These are phyloP conservation scores for Pichia thaimueangensis DNA, from an alignment of 805 yeast species.

Conservation along the genomic window DNA sequence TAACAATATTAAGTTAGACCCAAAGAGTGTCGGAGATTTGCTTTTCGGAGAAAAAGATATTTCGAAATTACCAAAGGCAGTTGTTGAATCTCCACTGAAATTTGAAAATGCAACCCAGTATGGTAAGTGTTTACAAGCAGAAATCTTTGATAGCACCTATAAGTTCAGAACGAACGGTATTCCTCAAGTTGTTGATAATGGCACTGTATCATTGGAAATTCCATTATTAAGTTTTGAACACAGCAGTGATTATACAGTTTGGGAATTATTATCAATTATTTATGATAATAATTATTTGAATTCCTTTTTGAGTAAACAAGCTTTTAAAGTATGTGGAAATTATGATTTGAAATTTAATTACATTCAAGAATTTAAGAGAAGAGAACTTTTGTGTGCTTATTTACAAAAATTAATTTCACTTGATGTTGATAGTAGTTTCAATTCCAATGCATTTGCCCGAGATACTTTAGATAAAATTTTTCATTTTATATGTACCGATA, in stretches of 20 bases:
- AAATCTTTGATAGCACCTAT: conserved; percentile 10
- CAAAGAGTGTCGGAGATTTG: conserved; percentile 19
- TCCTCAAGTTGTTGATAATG: conserved; percentile 33
- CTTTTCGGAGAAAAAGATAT: conserved; percentile 17
- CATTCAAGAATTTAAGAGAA: conserved; percentile 30
- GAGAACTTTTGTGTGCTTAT: conserved; percentile 51
- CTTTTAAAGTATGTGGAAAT: conserved; percentile 5
- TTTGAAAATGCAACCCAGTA: conserved; percentile 11
- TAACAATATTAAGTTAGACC: conserved; percentile 13
- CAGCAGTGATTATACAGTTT: conserved; percentile 23
- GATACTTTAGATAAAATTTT: conserved; percentile 49
- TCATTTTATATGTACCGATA: conserved; percentile 44
- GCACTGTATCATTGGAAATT: conserved; percentile 27
- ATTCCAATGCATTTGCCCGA: conserved; percentile 11
- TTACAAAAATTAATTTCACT: conserved; percentile 38
- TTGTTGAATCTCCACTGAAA: conserved; percentile 1
- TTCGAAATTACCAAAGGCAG: conserved; percentile 12
- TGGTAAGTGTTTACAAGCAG: conserved; percentile 13
- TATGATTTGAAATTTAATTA: conserved; percentile 9
- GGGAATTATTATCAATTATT: conserved; percentile 58
- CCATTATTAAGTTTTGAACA: conserved; percentile 16
- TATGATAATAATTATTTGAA: conserved; percentile 39
- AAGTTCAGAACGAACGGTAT: conserved; percentile 24
- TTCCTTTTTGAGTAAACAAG: conserved; percentile 13
- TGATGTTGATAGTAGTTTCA: conserved; percentile 27